Evolutionary conservation across 2,329 filamentous ascomycete species (phyloP).

Genomic region (Drechslerella coelobrocha): DNA sequence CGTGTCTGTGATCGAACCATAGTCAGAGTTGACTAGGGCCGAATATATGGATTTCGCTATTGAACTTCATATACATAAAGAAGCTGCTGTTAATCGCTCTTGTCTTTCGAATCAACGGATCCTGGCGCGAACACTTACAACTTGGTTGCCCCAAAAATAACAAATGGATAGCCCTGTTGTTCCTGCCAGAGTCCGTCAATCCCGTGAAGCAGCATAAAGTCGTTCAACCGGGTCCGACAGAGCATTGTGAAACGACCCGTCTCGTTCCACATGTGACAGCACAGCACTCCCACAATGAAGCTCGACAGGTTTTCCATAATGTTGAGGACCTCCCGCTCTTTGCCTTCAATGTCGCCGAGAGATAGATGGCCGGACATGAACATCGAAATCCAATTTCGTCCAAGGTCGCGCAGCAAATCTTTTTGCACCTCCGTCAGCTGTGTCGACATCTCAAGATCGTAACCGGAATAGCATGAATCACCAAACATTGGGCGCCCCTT

Average conservation of each 20-base stretch:
- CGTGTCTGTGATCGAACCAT: constrained; percentile 47
- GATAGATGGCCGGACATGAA: constrained; percentile 44
- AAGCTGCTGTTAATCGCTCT: constrained; percentile 19
- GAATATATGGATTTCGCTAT: constrained; percentile 48
- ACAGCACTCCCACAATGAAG: constrained; percentile 41
- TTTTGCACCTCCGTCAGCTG: constrained; percentile 51
- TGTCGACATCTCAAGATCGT: constrained; percentile 46
- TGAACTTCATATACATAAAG: constrained; percentile 20
- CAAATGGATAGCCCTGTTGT: constrained; percentile 44
- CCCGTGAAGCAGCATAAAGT: constrained; percentile 48
- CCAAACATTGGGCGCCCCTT: constrained; percentile 49
- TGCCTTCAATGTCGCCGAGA: constrained; percentile 38
- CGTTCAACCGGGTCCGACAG: constrained; percentile 47
- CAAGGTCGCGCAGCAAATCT: constrained; percentile 49
- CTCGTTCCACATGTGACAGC: constrained; percentile 50
- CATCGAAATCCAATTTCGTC: constrained; percentile 50
- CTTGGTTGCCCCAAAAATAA: constrained; percentile 48
- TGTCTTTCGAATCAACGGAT: background rate
- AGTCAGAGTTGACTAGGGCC: constrained; percentile 48
- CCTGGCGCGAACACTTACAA: constrained; percentile 24
- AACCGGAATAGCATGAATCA: constrained; percentile 48
- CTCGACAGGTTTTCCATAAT: constrained; percentile 48
- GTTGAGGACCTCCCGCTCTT: constrained; percentile 36
- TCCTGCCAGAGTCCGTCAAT: constrained; percentile 50
- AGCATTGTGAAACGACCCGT: constrained; percentile 48